Base-by-base conservation (phyloP, 331 rosid genomes). In the Rhamnella rubrinervis region DNA sequence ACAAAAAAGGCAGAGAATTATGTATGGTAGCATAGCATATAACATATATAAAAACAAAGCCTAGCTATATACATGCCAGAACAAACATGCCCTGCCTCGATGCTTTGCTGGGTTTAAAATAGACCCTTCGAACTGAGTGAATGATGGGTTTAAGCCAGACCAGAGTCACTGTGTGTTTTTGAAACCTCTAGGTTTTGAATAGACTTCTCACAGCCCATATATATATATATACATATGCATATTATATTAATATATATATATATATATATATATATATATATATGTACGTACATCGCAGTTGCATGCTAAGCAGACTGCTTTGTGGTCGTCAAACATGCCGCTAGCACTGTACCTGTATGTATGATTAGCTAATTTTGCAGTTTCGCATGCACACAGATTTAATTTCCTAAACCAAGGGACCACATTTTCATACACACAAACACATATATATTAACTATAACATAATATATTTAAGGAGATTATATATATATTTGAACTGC, bases 91-190 rank as follows among this genome's bases (percentile, higher is more conserved):
- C 50, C 75, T 71, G 68, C 64, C 57, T n/a, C 47, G 56, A 68
- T 51, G 63, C 67, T 26, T 52, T 83, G 88, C 70, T 78, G 75
- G 82, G 28, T 62, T 75, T 14, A 63, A 84, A 86, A 80, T 86
- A 77, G 88, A 86, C 96, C 81, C 71, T 75, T 75, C 87, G 74
- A 75, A 63, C 56, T 37, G 26, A 21, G 70, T 56, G 60, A 6
- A 56, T 59, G 63, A 41, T 37, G 59, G 56, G 61, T 76, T 78
- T 74, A 25, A 47, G 18, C 15, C 20, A 46, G 59, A 56, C 19
- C 50, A 35, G 14, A 18, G 67, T 77, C 75, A 82, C 53, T 74
- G 75, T 78, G 50, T 51, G 31, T 47, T 51, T 44, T 66, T 78
- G 83, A 7, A 11, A 8, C 9, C 47, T 40, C 75, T 78, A 71